Percentiles rank a stretch among this genome's conserved stretches.
These are phyloP conservation scores for Isoetes taiwanensis DNA, from an alignment of 75 land plant genomes.

Conservation along the genomic window DNA sequence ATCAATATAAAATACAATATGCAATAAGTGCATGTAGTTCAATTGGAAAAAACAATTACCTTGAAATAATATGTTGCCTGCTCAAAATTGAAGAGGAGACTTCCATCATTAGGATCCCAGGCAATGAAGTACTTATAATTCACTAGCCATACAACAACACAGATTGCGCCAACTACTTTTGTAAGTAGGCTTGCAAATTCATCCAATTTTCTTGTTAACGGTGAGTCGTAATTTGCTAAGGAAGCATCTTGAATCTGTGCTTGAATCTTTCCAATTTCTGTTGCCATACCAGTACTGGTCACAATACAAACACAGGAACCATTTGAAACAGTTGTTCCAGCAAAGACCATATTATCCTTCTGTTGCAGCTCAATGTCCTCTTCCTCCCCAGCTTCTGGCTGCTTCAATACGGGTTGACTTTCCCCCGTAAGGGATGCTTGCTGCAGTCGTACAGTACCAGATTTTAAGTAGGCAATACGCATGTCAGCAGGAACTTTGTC, in stretches of 20 bases:
- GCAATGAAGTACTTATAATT: slow-evolving; percentile 28
- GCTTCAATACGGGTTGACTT: slow-evolving; percentile 63
- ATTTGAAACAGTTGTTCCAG: slow-evolving; percentile 29
- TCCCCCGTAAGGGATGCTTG: slow-evolving; percentile 79
- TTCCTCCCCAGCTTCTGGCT: slow-evolving; percentile 21
- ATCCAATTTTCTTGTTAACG: slow-evolving; percentile 20
- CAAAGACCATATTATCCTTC: slow-evolving; percentile 56
- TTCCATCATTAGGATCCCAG: slow-evolving; percentile 16
- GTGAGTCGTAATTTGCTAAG: slow-evolving; percentile 18
- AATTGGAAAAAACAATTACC: not conserved
- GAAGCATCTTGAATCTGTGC: slow-evolving; percentile 29
- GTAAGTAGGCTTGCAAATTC: slow-evolving; percentile 23
- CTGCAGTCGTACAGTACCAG: slow-evolving; percentile 49
- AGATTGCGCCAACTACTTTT: slow-evolving; percentile 24
- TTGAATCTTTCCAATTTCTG: slow-evolving; percentile 27
- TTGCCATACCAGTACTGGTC: slow-evolving; percentile 22
- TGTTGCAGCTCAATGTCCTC: slow-evolving; percentile 61
- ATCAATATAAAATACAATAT: too few relatives aligned
- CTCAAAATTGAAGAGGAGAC: slow-evolving; percentile 15
- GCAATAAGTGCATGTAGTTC: too few relatives aligned
- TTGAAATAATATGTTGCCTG: slow-evolving; percentile 33
- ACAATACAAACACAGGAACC: slow-evolving; percentile 22
- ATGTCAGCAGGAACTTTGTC: slow-evolving; percentile 51
- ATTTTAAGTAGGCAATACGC: slow-evolving; percentile 43
- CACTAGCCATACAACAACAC: slow-evolving; percentile 25